Evolutionary conservation across 1,139 yeast genomes (phyloP).

Genomic region (Yamadazyma kanchanaburiensis): DNA sequence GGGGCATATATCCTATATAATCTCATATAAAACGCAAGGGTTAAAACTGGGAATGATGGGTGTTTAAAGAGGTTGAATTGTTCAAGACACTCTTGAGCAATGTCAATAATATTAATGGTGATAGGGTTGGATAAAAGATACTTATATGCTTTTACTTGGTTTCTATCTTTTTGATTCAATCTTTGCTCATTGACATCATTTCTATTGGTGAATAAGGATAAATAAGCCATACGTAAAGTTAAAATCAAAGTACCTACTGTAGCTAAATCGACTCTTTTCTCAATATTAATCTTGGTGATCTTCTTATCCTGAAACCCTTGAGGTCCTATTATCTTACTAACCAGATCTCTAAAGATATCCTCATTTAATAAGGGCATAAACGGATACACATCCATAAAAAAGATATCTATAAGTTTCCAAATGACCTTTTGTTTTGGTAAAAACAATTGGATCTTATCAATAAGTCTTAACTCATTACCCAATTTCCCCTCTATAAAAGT

Average conservation of each 20-base stretch:
- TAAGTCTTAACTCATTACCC: slow-evolving; percentile 27
- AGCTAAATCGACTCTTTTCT: slow-evolving; percentile 31
- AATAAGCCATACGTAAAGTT: slow-evolving; percentile 27
- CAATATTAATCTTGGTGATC: slow-evolving; percentile 20
- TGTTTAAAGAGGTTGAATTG: slow-evolving; percentile 49
- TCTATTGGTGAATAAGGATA: slow-evolving; percentile 33
- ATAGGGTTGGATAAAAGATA: slow-evolving; percentile 48
- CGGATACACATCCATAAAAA: slow-evolving; percentile 30
- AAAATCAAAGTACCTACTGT: slow-evolving; percentile 28
- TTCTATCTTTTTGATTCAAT: slow-evolving; percentile 20
- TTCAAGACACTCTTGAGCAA: slow-evolving; percentile 52
- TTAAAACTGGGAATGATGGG: slow-evolving; percentile 48
- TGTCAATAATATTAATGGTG: slow-evolving; percentile 38
- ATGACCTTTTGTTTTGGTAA: slow-evolving; percentile 31
- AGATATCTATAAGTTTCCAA: slow-evolving; percentile 30
- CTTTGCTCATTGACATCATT: slow-evolving; percentile 25
- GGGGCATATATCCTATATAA: slow-evolving; percentile 43
- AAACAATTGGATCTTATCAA: slow-evolving; percentile 27
- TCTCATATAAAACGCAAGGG: slow-evolving; percentile 38
- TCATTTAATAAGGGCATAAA: slow-evolving; percentile 39
- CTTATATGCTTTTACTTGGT: slow-evolving; percentile 23
- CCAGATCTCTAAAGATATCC: slow-evolving; percentile 16
- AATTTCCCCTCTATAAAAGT: slow-evolving; percentile 27
- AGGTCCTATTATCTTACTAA: slow-evolving; percentile 25
- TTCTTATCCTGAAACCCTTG: slow-evolving; percentile 18